Evolutionary conservation across 768 basidiomycete species (phyloP).

Genomic region (Auricularia sp.): DNA sequence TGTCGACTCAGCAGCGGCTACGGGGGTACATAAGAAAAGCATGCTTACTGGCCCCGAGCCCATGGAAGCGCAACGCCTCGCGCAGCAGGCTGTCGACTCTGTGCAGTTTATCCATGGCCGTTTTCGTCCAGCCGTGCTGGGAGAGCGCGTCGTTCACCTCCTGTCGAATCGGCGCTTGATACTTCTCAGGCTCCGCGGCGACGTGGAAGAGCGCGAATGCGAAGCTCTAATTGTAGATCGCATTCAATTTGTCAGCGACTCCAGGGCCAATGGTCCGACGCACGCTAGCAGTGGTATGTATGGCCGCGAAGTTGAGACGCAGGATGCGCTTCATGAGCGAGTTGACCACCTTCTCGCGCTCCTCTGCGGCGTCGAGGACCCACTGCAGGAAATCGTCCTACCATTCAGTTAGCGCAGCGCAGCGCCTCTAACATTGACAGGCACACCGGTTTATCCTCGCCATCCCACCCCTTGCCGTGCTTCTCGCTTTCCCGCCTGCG

Average conservation of each 20-base stretch:
- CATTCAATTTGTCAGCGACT: too few relatives aligned
- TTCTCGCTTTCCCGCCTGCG: conserved; percentile 16
- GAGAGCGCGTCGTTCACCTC: conserved; percentile 32
- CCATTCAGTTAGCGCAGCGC: neutral
- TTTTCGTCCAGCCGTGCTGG: conserved; percentile 29
- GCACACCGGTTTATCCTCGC: conserved; percentile 20
- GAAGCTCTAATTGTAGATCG: too few relatives aligned
- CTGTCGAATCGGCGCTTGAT: conserved; percentile 27
- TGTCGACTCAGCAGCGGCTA: too few relatives aligned
- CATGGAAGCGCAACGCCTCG: conserved; percentile 28
- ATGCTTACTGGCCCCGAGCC: conserved; percentile 19
- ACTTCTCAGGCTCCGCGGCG: conserved; percentile 23
- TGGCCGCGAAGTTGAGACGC: conserved; percentile 25
- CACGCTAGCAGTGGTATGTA: too few relatives aligned
- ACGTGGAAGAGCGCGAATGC: conserved; percentile 20
- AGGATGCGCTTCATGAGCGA: conserved; percentile 25
- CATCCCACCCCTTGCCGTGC: conserved; percentile 22
- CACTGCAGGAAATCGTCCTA: conserved; percentile 40
- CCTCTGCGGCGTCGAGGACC: conserved; percentile 31
- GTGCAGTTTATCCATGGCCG: conserved; percentile 27
- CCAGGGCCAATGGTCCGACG: too few relatives aligned
- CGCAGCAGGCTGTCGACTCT: conserved; percentile 38
- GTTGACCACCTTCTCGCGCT: conserved; percentile 21
- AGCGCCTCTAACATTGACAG: too few relatives aligned
- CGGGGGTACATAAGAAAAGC: too few relatives aligned